Evolutionary conservation across 208 protist species (phyloP).

Genomic region (Naegleria lovaniensis): DNA sequence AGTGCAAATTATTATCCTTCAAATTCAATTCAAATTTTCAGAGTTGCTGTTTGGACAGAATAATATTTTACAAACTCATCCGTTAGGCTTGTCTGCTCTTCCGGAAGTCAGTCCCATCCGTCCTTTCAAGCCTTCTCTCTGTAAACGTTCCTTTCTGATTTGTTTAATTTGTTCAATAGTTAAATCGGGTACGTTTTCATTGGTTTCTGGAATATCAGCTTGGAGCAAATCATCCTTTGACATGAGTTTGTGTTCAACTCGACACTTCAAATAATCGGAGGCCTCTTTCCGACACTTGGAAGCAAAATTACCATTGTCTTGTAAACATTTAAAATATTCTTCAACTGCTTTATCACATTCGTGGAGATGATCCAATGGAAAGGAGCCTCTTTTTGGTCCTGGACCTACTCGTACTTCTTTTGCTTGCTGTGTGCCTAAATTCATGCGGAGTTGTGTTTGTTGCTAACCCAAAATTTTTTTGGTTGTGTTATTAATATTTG

Average conservation of each 20-base stretch:
- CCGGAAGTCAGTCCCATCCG: neutral
- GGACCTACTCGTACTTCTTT: neutral
- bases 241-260: slow-evolving; percentile 74
- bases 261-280: slow-evolving; percentile 65
- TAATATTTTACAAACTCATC: no score
- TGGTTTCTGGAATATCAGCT: slow-evolving; percentile 64
- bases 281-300: slow-evolving; percentile 69
- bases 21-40: no score
- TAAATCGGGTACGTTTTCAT: slow-evolving; percentile 24
- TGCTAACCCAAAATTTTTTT: no score
- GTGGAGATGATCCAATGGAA: slow-evolving; percentile 75
- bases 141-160: neutral
- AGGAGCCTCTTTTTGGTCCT: slow-evolving; percentile 67
- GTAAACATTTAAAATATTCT: slow-evolving; percentile 67
- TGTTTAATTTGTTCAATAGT: neutral
- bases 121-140: neutral
- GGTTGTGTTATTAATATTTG: no score
- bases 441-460: no score
- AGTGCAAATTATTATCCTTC: no score
- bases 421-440: neutral
- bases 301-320: slow-evolving; percentile 63
- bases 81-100: neutral
- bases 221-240: slow-evolving; percentile 60
- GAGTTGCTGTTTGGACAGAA: no score
- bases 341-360: slow-evolving; percentile 72